Base-by-base conservation (phyloP, 495 filamentous ascomycete genomes). In the Penicillium angulare region DNA sequence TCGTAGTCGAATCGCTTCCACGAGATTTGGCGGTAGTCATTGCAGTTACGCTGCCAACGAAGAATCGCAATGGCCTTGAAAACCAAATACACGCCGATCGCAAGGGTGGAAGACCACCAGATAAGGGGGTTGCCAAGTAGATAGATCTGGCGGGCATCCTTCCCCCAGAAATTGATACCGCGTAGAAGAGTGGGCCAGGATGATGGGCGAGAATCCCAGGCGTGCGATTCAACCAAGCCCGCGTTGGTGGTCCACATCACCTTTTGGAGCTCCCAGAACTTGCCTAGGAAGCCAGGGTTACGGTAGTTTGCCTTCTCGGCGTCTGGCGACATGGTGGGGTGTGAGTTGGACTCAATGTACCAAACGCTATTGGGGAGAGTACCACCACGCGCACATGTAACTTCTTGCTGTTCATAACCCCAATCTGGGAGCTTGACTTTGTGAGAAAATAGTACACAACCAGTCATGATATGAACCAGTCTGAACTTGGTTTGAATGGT, bases 231-330 rank as follows among this genome's bases (percentile, higher is more conserved):
- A 23, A 95, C 88, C 47, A 98, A 82, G 23, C 93, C 95, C 26
- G 93, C 93, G 63, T 98, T 98, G 12, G 95, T 97, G 52, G 81
- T 88, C 93, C 93, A 98, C 93, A 98, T 98, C 32, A 98, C 95
- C 69, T 90, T 90, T 67, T 98, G 92, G n/a, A 98, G 77, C 72
- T 98, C 93, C 89, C 89, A 96, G 75, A 98, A 98, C 65, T 97
- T 98, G 47, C 92, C 95, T 47, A 97, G 81, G 79, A 98, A 97
- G 12, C 93, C 93, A 16, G 93, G 93, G 57, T 96, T 86, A 50
- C 81, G 79, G 66, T 98, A 98, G 66, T 97, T 98, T 60, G 96
- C 92, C 68, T 86, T 95, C 67, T 97, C 93, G 18, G 89, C 84
- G 55, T 86, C 76, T 29, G 73, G 75, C 22, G 81, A 80, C 39